A percentile compares a stretch with the other conserved stretches of the same genome.
phyloP scores from a whole-genome alignment of 2,329 filamentous ascomycete genomes.

The Penicillium rolfsii region DNA sequence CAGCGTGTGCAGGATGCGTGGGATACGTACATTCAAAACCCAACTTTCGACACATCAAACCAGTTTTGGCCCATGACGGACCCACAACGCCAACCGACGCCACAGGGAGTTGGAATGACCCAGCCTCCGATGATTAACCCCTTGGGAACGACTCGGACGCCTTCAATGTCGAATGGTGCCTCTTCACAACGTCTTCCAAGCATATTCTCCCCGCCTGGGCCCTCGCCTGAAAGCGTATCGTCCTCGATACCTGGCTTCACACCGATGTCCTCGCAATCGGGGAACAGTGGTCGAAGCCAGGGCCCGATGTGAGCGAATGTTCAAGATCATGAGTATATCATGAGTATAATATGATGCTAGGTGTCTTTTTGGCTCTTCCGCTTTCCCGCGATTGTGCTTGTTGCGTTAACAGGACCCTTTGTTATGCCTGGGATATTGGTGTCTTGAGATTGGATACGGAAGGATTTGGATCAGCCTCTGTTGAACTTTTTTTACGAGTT shows the following conservation, averaged over 20 bases:
- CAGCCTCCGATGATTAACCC: constrained; percentile 27
- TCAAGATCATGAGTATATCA: background rate
- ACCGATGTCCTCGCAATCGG: constrained; percentile 19
- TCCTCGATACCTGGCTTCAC: constrained; percentile 22
- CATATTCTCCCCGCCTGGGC: constrained; percentile 23
- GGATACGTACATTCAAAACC: constrained; percentile 70
- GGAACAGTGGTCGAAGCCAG: constrained; percentile 15
- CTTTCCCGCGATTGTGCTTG: background rate
- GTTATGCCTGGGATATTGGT: background rate
- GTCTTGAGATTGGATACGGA: constrained; percentile 1
- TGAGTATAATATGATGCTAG: background rate
- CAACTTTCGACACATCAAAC: constrained; percentile 48
- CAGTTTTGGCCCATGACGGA: constrained; percentile 46
- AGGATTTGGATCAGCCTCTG: background rate
- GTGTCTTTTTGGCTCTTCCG: background rate
- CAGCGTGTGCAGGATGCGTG: constrained; percentile 61
- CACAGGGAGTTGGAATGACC: constrained; percentile 20
- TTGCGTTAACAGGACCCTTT: background rate
- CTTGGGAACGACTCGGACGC: constrained; percentile 27
- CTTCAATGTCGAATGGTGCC: constrained; percentile 22
- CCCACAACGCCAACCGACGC: constrained; percentile 33
- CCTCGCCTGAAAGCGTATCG: constrained; percentile 19
- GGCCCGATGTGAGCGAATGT: background rate
- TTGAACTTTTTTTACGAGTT: background rate
- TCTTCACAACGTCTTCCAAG: constrained; percentile 18